Conservation (phyloP, 1,284 basidiomycete species). For the Fistulina hepatica region DNA sequence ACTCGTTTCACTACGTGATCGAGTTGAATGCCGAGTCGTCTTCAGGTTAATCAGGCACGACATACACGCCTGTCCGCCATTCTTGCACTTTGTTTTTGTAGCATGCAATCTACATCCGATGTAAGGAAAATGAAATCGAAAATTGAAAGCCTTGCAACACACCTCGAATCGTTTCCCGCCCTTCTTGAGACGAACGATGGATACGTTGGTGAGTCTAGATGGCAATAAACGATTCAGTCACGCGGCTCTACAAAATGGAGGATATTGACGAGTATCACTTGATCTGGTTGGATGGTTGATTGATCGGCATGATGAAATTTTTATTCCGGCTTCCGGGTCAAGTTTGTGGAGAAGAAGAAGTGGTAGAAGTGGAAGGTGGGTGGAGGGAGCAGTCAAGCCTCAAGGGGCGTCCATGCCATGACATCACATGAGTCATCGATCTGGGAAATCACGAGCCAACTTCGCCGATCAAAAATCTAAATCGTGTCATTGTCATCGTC, state of each 20-base stretch:
- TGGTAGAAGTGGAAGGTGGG: too few species aligned
- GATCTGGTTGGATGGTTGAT: constrained; percentile 82
- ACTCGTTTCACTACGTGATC: constrained; percentile 65
- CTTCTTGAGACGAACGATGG: constrained; percentile 91
- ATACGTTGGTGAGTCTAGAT: constrained; percentile 86
- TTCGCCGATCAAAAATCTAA: too few species aligned
- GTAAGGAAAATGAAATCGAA: background rate
- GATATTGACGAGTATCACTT: constrained; percentile 41
- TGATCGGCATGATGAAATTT: too few species aligned
- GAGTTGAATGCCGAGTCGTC: too few species aligned
- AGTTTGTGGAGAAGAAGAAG: too few species aligned
- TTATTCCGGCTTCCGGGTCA: too few species aligned
- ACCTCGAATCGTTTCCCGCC: constrained; percentile 97
- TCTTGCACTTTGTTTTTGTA: constrained; percentile 99
- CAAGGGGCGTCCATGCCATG: too few species aligned
- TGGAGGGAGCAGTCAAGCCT: too few species aligned
- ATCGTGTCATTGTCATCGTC: too few species aligned
- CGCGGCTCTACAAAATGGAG: constrained; percentile 5
- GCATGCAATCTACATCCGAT: constrained; percentile 75
- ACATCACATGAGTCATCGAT: too few species aligned
- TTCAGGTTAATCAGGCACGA: constrained; percentile 12
- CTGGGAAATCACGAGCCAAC: too few species aligned
- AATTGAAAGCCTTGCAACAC: constrained; percentile 5
- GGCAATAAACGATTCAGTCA: constrained; percentile 10
- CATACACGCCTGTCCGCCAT: constrained; percentile 85